Evolutionary conservation across 306 rosid genomes (phyloP), one percentile per base, ranked within the genome.

Genomic region (Malus asiatica): DNA sequence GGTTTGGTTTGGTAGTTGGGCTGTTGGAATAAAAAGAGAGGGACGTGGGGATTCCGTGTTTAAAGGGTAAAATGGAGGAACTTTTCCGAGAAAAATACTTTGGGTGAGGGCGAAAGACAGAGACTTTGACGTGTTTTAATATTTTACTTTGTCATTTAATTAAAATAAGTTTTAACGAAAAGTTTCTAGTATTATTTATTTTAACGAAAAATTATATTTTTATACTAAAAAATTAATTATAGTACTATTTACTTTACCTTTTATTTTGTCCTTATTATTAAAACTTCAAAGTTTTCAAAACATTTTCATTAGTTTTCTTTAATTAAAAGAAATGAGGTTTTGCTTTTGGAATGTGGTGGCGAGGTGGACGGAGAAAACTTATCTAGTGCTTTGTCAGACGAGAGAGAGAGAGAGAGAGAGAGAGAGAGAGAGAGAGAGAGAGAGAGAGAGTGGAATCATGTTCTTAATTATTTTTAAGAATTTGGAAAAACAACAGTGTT

Each of bases 41-140:
- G 30, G 78, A 75, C 82, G 88, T 69, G 89, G 88, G 84, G 77
- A 71, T 84, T 78, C 84, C 91, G 92, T 84, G 90, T 83, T 76
- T 76, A 29, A 63, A 68, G n/a, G 74, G 29, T 11, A 15, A 59
- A 1, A 1, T 1, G 55, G 10, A 32, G 11, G 5, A 38, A 45
- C 9, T 42, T 42, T 9, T 42, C 45, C 45, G 45, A 10, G 45
- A 9, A 42, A 9, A 42, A 9, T 42, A 42, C 12, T 42, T 9
- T 42, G 45, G 11, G 12, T 10, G 42, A 6, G 42, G 9, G 42
- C 42, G 42, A 42, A 42, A 42, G 45, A 3, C 12, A 42, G 11
- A 74, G 69, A 61, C 68, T 74, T 42, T 44, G 57, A 11, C 18
- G 42, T 20, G 29, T 40, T 25, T 18, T 12, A 57, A 53, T 4